Evolutionary conservation across 202 grass and related monocot genomes (phyloP), one percentile per base, ranked within the genome.

Genomic region (Panicum hallii): DNA sequence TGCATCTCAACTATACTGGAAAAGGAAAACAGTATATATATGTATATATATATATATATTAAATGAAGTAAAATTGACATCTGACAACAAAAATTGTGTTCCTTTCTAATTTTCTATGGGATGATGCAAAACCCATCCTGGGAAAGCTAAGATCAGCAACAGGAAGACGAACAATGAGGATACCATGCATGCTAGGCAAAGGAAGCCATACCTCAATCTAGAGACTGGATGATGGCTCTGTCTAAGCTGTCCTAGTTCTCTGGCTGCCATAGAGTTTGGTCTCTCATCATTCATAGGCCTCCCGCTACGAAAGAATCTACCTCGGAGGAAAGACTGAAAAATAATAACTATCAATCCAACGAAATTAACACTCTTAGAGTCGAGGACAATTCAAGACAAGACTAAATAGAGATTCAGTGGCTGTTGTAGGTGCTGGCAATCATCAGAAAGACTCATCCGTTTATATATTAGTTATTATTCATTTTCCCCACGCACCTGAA

Each of bases 281-380:
- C 66, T 70, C 75, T 86, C 88, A 30, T 88, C 73, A 34, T 84
- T 80, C 58, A 26, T 30, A 23, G 82, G 47, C 64, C 71, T 66
- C 43, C 62, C 93, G 12, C 49, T 86, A 36, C 20, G 72, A 57
- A 87, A 57, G 84, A 90, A 85, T 84, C 95, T 91, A 80, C 90
- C 95, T 83, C 63, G 87, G 23, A 97, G 89, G 23, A 90, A 73
- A 47, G 89, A 94, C 95, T 97, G 89, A 12, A 94, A 87, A 41
- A 74, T 34, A 23, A 76, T 23, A 72, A 16, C 61, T 19, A 45
- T 89, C 61, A 92, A 82, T 32, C 48, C 34, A 15, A 75, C 79
- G 63, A 76, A 47, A 3, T 38, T 38, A 75, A 78, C 9, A 57
- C 6, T 77, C 16, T 38, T 60, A 70, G 6, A 46, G 42, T 1